Evolutionary conservation across 2,329 filamentous ascomycete species (phyloP).

Genomic region (Aureobasidium melanogenum): DNA sequence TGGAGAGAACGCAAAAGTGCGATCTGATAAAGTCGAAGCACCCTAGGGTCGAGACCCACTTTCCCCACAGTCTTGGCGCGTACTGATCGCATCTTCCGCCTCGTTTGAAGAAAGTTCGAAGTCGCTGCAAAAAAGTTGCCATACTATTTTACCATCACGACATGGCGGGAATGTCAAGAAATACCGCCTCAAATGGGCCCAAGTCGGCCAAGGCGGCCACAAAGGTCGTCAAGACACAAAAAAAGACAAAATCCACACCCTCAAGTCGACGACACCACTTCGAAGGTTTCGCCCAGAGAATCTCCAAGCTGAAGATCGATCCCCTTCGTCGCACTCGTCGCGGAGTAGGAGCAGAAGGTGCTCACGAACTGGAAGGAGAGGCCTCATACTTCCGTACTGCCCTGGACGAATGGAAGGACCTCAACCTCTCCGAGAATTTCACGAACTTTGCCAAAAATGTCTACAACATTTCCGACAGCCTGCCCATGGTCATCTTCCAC

Average conservation of each 20-base stretch:
- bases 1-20: not conserved
- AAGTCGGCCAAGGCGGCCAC: constrained; percentile 16
- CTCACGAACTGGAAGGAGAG: constrained; percentile 72
- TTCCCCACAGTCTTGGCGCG: too few relatives aligned
- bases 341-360: constrained; percentile 27
- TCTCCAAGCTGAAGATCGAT: constrained; percentile 87
- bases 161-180: constrained; percentile 38
- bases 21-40: not conserved
- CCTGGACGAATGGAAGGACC: constrained; percentile 80
- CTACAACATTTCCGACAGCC: constrained; percentile 71
- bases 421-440: constrained; percentile 81
- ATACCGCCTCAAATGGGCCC: constrained; percentile 18
- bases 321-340: constrained; percentile 76
- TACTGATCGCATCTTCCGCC: not conserved
- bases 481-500: constrained; percentile 87
- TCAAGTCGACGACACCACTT: constrained; percentile 81
- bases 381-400: constrained; percentile 77
- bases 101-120: not conserved
- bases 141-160: not conserved
- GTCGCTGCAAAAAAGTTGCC: constrained; percentile 4
- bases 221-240: constrained; percentile 44
- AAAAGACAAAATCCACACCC: constrained; percentile 56
- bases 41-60: not conserved
- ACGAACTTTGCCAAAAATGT: constrained; percentile 67
- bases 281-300: constrained; percentile 83